A percentile compares a stretch with the other conserved stretches of the same genome.
Conservation (phyloP, 2,329 filamentous ascomycete genomes). For the Clonostachys chloroleuca region DNA sequence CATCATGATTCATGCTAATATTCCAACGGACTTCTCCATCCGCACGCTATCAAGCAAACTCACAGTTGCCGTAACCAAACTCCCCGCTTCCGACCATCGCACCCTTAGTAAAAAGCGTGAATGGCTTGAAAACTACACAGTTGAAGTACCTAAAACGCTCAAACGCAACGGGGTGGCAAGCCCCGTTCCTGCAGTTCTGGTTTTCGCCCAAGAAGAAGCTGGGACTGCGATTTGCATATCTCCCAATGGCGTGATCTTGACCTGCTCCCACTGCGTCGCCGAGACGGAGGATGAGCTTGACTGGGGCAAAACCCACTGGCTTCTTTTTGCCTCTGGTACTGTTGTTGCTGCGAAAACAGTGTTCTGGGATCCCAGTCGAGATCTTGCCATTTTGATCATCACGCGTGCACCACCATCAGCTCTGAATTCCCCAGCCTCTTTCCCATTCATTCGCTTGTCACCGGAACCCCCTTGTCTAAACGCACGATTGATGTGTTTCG, state of each 20-base stretch:
- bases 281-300: constrained; percentile 29
- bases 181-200: constrained; percentile 15
- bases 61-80: too few relatives aligned
- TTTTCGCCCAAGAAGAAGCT: constrained; percentile 44
- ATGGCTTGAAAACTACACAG: too few relatives aligned
- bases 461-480: constrained; percentile 8
- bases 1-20: too few relatives aligned
- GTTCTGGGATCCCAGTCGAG: constrained; percentile 33
- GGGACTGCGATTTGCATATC: constrained; percentile 46
- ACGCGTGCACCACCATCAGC: constrained; percentile 3
- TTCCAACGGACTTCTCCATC: too few relatives aligned
- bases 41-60: too few relatives aligned
- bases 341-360: constrained; percentile 30
- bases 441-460: constrained; percentile 3
- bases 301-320: constrained; percentile 21
- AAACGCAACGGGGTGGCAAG: too few relatives aligned
- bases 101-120: too few relatives aligned
- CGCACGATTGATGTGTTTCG: constrained; percentile 20
- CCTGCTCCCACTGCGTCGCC: constrained; percentile 45
- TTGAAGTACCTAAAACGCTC: too few relatives aligned
- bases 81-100: too few relatives aligned
- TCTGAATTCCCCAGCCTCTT: not conserved
- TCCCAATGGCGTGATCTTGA: constrained; percentile 35
- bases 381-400: constrained; percentile 41
- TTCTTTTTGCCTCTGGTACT: constrained; percentile 34